Evolutionary conservation across 768 basidiomycete species (phyloP).

Genomic region (Pleurotus platypus): DNA sequence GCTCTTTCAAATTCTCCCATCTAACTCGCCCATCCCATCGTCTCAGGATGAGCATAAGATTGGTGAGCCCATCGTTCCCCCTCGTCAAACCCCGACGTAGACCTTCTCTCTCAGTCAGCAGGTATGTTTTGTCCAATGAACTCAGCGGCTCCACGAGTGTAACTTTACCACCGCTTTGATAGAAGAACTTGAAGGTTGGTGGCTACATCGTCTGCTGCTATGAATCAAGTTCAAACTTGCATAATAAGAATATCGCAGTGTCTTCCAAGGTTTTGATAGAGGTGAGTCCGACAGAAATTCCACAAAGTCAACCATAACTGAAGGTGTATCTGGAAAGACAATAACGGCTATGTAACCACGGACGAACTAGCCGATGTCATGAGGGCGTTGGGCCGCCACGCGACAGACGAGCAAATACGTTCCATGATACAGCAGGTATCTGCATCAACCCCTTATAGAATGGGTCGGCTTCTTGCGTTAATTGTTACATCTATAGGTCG

Average conservation of each 20-base stretch:
- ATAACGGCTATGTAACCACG: conserved; percentile 47
- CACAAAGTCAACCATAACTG: neutral
- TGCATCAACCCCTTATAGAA: neutral
- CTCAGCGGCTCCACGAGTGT: neutral
- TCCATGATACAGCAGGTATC: conserved; percentile 42
- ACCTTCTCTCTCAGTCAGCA: no score
- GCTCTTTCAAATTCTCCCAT: no score
- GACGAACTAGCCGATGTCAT: conserved; percentile 46
- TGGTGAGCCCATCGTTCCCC: no score
- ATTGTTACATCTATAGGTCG: conserved; percentile 20
- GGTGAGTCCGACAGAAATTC: neutral
- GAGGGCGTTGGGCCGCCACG: conserved; percentile 45
- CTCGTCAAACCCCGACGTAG: no score
- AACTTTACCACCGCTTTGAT: neutral
- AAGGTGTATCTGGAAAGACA: conserved; percentile 25
- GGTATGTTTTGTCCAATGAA: no score
- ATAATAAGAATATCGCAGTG: neutral
- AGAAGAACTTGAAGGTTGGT: conserved; percentile 1
- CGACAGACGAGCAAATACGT: conserved; percentile 44
- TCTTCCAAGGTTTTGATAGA: conserved; percentile 5
- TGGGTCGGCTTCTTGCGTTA: neutral
- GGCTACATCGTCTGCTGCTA: neutral
- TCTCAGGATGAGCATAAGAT: no score
- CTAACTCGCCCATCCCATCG: no score
- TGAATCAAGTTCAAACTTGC: no score